Evolutionary conservation across 345 rosid species (phyloP).

Genomic region (Gossypium thurberi): DNA sequence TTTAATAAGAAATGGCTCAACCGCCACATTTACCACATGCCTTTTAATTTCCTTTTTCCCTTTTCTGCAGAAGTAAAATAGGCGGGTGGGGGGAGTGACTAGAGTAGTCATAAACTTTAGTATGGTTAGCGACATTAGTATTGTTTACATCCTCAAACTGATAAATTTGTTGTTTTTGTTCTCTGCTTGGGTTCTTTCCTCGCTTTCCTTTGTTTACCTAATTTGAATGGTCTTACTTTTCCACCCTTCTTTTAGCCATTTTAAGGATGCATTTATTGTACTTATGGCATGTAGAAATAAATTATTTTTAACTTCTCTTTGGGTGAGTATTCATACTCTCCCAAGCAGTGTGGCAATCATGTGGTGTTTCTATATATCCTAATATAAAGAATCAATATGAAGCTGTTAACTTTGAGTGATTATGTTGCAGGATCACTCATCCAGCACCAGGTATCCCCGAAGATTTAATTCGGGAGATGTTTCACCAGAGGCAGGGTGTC

Average conservation of each 20-base stretch:
- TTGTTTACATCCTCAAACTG: neutral
- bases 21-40: neutral
- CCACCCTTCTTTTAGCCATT: neutral
- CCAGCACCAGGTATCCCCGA: constrained; percentile 83
- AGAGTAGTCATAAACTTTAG: neutral
- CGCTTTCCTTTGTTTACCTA: neutral
- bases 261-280: neutral
- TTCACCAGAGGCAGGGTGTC: constrained; percentile 39
- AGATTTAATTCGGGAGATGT: constrained; percentile 62
- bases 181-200: neutral
- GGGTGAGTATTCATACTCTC: neutral
- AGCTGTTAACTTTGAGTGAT: neutral
- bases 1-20: neutral
- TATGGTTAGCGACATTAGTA: neutral
- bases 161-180: neutral
- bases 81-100: neutral
- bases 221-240: neutral
- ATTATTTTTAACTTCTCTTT: neutral
- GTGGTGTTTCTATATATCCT: neutral
- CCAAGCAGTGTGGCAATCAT: neutral
- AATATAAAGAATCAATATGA: neutral
- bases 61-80: neutral
- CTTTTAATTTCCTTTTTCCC: neutral
- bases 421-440: constrained; percentile 49
- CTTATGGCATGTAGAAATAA: neutral